Conservation (phyloP, 495 filamentous ascomycete genomes). For the Baudoinia panamericana region DNA sequence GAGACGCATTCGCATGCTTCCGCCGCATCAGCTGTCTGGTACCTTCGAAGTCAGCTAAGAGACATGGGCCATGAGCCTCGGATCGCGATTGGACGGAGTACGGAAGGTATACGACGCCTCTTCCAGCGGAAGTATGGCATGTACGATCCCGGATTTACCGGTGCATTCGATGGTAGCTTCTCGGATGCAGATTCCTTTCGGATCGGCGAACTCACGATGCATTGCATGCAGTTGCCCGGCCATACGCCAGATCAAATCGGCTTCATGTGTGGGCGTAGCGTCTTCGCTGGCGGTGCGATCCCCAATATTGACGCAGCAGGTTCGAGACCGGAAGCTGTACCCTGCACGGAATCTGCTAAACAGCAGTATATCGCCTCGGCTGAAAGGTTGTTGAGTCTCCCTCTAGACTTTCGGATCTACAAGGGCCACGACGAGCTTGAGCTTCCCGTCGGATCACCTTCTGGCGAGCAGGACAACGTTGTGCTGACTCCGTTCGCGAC, state of each 20-base stretch:
- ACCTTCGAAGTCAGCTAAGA: constrained; percentile 37
- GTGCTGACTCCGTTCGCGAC: no score
- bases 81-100: constrained; percentile 44
- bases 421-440: constrained; percentile 37
- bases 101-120: no score
- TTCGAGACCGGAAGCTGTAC: constrained; percentile 48
- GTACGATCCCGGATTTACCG: constrained; percentile 34
- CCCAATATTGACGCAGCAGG: constrained; percentile 46
- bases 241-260: constrained; percentile 52
- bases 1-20: constrained; percentile 53
- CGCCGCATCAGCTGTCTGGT: constrained; percentile 45
- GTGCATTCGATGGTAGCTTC: constrained; percentile 40
- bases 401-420: constrained; percentile 30
- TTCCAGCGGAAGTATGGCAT: constrained; percentile 40
- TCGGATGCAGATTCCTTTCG: constrained; percentile 41
- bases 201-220: constrained; percentile 37
- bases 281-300: constrained; percentile 50
- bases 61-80: constrained; percentile 23
- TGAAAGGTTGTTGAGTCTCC: constrained; percentile 36
- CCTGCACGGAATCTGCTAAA: constrained; percentile 44
- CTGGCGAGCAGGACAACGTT: no score
- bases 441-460: no score
- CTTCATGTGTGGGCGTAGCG: constrained; percentile 44
- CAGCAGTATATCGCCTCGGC: constrained; percentile 35
- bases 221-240: constrained; percentile 43